Evolutionary conservation across 2,329 filamentous ascomycete genomes (phyloP), one percentile per base, ranked within the genome.

Genomic region (Alternaria rosae): DNA sequence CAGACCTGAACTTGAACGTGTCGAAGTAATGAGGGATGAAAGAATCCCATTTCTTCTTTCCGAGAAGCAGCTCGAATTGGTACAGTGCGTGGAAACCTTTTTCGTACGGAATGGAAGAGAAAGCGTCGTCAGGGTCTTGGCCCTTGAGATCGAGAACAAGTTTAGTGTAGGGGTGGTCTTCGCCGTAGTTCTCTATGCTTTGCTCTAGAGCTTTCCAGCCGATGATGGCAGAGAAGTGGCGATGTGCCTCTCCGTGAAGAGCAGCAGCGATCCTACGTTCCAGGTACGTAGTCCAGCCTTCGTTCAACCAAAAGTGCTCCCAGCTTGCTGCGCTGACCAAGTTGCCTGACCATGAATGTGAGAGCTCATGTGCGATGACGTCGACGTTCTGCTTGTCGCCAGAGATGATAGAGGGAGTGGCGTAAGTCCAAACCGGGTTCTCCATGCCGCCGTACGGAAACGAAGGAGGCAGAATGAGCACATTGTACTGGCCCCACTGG

Each of bases 1-100:
- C 86, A 3, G 93, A 97, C 79, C 93, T 94, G 75, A 88, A 87
- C 59, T 91, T 89, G 87, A 91, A 98, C 41, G 87, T 92, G 28
- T 86, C 89, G 78, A 98, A 98, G 83, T 98, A 97, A 81, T 97
- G 89, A 15, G 94, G 93, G 74, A 98, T 97, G 80, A 98, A 99
- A 71, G 89, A 91, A 84, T 98, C 92, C 82, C 95, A 99, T 77
- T 91, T 91, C n/a, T 90, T 85, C 63, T 92, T 91, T 35, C 93
- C 92, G 5, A 98, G 86, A 2, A 97, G 83, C 48, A 90, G 91
- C 74, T 99, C 95, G 13, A 99, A 88, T 72, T 94, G 90, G 79
- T 93, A 97, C 47, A 99, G 85, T 79, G 98, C 96, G 75, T 92
- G 92, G 81, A 97, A 98, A 4, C 94, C 94, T 81, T 99, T 98